phyloP scores from a whole-genome alignment of 1,284 basidiomycete genomes.

The Puccinia coronata region DNA sequence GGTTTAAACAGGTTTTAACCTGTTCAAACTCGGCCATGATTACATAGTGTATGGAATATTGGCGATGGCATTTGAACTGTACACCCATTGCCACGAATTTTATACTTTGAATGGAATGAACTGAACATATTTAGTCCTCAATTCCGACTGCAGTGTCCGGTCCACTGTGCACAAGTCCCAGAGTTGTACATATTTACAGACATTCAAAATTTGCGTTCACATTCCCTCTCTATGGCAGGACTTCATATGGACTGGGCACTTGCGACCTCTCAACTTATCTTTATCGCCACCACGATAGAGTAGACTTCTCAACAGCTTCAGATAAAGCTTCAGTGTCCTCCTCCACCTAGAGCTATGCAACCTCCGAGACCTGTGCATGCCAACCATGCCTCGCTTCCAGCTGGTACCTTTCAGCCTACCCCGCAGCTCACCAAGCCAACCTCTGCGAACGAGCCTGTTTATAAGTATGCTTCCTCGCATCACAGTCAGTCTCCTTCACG shows the following conservation, averaged over 20 bases:
- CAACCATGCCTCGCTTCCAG: background rate
- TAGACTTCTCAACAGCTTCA: background rate
- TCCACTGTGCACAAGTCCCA: background rate
- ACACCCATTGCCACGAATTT: background rate
- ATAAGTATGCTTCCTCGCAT: slow-evolving; percentile 15
- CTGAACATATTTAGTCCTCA: background rate
- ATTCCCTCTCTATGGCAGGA: too few species aligned
- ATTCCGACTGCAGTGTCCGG: background rate
- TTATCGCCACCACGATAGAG: background rate
- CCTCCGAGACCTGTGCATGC: background rate
- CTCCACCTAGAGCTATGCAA: background rate
- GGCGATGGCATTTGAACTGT: background rate
- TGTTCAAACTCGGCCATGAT: background rate
- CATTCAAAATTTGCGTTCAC: background rate
- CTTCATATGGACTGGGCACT: background rate
- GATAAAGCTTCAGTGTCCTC: background rate
- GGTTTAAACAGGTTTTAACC: too few species aligned
- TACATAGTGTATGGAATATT: background rate
- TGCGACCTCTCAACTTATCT: background rate
- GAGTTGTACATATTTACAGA: background rate
- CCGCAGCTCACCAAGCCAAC: background rate
- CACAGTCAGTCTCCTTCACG: background rate
- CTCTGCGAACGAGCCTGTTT: slow-evolving; percentile 15
- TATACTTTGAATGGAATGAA: background rate
- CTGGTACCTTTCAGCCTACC: background rate